These are phyloP conservation scores for Scytalidium lignicola DNA, from an alignment of 2,329 filamentous ascomycete species.

Conservation along the genomic window DNA sequence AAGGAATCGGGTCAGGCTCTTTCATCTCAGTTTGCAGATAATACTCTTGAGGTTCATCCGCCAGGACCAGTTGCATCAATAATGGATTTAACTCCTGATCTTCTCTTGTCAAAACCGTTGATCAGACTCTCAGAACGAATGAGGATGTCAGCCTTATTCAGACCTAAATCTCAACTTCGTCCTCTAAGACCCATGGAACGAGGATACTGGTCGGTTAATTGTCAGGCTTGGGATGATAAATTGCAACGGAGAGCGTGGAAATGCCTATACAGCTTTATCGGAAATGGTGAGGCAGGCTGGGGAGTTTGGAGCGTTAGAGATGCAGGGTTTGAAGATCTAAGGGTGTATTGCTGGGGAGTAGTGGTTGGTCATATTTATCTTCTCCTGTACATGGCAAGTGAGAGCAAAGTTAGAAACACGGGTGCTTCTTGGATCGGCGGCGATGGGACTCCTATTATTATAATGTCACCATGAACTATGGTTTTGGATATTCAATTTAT, in stretches of 20 bases:
- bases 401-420: conserved; percentile 52
- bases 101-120: conserved; percentile 53
- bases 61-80: conserved; percentile 47
- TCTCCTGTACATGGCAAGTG: conserved; percentile 67
- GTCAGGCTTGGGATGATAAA: conserved; percentile 44
- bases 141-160: conserved; percentile 48
- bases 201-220: conserved; percentile 71
- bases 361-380: conserved; percentile 69
- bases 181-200: conserved; percentile 58
- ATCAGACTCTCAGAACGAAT: conserved; percentile 47
- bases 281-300: conserved; percentile 59
- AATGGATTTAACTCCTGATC: conserved; percentile 34
- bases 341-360: conserved; percentile 75
- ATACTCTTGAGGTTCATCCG: conserved; percentile 44
- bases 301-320: conserved; percentile 54
- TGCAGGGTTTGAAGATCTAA: conserved; percentile 38
- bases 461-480: conserved; percentile 34
- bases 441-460: conserved; percentile 49
- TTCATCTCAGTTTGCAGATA: neutral
- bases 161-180: conserved; percentile 43
- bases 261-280: conserved; percentile 55
- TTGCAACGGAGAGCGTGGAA: conserved; percentile 54
- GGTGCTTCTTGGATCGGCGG: conserved; percentile 64
- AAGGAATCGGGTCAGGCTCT: neutral
- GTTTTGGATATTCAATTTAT: neutral